Evolutionary conservation across 1,284 basidiomycete species (phyloP).

Genomic region (Boletus semigastroideus): DNA sequence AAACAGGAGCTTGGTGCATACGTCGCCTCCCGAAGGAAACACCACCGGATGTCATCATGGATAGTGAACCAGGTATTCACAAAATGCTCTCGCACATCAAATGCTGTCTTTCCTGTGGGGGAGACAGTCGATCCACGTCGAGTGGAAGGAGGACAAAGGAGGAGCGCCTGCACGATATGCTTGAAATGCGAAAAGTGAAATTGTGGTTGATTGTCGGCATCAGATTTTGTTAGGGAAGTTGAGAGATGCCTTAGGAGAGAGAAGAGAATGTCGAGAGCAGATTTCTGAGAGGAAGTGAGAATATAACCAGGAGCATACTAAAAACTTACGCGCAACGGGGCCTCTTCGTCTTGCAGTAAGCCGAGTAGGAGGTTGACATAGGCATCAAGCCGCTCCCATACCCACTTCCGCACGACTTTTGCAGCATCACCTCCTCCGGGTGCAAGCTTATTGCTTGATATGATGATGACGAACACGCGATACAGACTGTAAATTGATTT

Average conservation of each 20-base stretch:
- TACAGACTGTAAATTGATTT: constrained; percentile 84
- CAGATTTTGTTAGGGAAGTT: constrained; percentile 51
- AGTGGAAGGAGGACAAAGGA: constrained; percentile 59
- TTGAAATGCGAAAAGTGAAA: constrained; percentile 72
- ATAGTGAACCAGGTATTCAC: constrained; percentile 73
- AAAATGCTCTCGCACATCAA: constrained; percentile 65
- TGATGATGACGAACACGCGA: constrained; percentile 70
- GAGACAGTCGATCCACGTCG: constrained; percentile 30
- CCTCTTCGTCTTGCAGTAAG: constrained; percentile 73
- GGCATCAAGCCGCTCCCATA: constrained; percentile 66
- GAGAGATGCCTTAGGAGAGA: constrained; percentile 81
- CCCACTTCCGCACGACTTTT: constrained; percentile 72
- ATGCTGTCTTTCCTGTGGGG: constrained; percentile 42
- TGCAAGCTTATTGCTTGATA: constrained; percentile 59
- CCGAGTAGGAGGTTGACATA: constrained; percentile 70
- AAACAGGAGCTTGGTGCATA: constrained; percentile 38
- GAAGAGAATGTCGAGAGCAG: constrained; percentile 77
- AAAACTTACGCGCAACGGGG: constrained; percentile 51
- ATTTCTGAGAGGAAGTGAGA: constrained; percentile 48
- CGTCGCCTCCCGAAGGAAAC: constrained; percentile 86
- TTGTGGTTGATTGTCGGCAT: constrained; percentile 46
- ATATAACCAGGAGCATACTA: neutral
- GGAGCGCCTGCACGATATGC: constrained; percentile 58
- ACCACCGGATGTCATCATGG: constrained; percentile 91
- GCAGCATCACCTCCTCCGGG: constrained; percentile 50